These are phyloP conservation scores for Pythium periplocum DNA, from an alignment of 352 stramenopile genomes.

Conservation along the genomic window DNA sequence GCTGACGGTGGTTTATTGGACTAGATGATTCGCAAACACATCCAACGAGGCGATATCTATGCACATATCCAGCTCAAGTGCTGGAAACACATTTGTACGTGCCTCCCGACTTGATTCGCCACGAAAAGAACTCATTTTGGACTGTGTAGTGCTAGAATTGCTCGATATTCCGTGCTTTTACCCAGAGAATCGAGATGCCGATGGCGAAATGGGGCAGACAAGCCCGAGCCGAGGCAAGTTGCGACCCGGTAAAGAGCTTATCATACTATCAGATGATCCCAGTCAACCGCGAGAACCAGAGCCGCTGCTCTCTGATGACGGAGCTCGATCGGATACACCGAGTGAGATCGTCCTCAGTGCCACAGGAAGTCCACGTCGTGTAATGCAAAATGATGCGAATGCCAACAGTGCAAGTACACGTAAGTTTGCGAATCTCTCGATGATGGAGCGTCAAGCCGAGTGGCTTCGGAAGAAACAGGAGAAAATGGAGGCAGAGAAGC, in stretches of 20 bases:
- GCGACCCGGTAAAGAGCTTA: constrained; percentile 70
- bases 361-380: constrained; percentile 3
- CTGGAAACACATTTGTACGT: constrained; percentile 70
- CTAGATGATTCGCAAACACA: constrained; percentile 63
- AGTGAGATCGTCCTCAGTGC: neutral
- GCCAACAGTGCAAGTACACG: constrained; percentile 17
- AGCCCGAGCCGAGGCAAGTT: constrained; percentile 74
- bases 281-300: constrained; percentile 16
- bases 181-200: constrained; percentile 6
- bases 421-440: constrained; percentile 58
- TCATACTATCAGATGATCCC: constrained; percentile 51
- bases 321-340: neutral
- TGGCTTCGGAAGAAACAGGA: constrained; percentile 78
- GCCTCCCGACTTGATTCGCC: too few species aligned
- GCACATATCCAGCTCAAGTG: constrained; percentile 59
- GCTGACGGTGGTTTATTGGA: too few species aligned
- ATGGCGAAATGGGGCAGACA: constrained; percentile 11
- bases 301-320: constrained; percentile 13
- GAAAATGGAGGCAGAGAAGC: constrained; percentile 59
- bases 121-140: too few species aligned
- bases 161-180: constrained; percentile 45
- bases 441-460: constrained; percentile 77
- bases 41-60: constrained; percentile 70
- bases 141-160: constrained; percentile 52
- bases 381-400: neutral